Percentiles rank a stretch among this genome's conserved stretches.
These are phyloP conservation scores for Naumovozyma castellii DNA, from an alignment of 805 yeast genomes.

Conservation along the genomic window DNA sequence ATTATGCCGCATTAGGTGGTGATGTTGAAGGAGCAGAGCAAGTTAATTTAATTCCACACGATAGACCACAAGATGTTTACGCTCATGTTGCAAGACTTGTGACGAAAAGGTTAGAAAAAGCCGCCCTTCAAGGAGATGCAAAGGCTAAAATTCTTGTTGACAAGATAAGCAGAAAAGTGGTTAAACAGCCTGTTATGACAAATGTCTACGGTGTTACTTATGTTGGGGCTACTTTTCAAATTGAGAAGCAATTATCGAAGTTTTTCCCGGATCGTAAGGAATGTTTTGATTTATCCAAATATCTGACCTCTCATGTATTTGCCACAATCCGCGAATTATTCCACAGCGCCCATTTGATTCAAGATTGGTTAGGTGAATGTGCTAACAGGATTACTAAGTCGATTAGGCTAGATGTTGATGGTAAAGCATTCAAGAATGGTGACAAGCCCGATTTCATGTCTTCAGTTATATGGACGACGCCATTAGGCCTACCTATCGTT, in stretches of 20 bases:
- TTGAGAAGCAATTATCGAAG: constrained; percentile 63
- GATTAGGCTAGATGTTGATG: constrained; percentile 55
- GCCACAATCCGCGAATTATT: constrained; percentile 77
- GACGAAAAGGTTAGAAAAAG: constrained; percentile 38
- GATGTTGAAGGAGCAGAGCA: constrained; percentile 75
- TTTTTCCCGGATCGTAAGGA: constrained; percentile 41
- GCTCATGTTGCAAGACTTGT: constrained; percentile 60
- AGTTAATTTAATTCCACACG: constrained; percentile 64
- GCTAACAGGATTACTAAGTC: constrained; percentile 76
- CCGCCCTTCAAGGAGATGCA: constrained; percentile 34
- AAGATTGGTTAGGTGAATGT: constrained; percentile 89
- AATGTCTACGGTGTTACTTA: constrained; percentile 95
- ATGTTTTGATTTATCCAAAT: constrained; percentile 44
- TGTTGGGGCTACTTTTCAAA: constrained; percentile 86
- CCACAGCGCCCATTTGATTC: constrained; percentile 87
- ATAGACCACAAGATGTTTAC: constrained; percentile 71
- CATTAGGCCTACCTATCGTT: constrained; percentile 89
- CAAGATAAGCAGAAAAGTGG: constrained; percentile 73
- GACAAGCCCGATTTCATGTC: constrained; percentile 61
- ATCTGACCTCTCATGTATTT: constrained; percentile 70
- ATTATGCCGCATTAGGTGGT: constrained; percentile 82
- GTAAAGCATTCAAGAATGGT: constrained; percentile 32
- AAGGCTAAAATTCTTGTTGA: constrained; percentile 45
- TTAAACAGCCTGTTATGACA: constrained; percentile 96
- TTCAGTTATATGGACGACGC: constrained; percentile 96